Conservation (phyloP, 148 eudicot species). For the Amaranthus cruentus region DNA sequence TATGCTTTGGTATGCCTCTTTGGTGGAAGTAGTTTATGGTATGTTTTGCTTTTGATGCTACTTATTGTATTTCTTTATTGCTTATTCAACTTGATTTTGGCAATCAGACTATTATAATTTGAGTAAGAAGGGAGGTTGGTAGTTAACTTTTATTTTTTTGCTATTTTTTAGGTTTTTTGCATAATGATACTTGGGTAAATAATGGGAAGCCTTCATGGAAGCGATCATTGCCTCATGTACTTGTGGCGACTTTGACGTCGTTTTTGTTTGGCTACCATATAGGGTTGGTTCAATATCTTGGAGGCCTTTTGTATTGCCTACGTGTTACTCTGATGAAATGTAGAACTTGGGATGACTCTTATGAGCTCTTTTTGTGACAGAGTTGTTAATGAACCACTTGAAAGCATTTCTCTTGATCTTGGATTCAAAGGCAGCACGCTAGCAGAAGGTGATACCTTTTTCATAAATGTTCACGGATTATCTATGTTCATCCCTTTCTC, state of each 20-base stretch:
- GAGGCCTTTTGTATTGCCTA: neutral
- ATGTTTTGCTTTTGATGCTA: neutral
- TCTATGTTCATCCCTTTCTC: neutral
- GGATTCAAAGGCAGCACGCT: conserved; percentile 82
- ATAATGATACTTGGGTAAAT: conserved; percentile 44
- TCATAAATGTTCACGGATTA: neutral
- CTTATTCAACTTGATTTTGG: neutral
- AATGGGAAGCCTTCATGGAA: conserved; percentile 66
- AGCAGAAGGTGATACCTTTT: conserved; percentile 64
- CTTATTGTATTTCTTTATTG: neutral
- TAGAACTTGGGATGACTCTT: conserved; percentile 1
- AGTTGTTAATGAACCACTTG: conserved; percentile 96
- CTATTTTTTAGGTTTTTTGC: conserved; percentile 41
- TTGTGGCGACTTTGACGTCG: conserved; percentile 72
- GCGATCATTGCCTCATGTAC: conserved; percentile 79
- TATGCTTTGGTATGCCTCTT: too few relatives aligned
- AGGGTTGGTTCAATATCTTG: conserved; percentile 53
- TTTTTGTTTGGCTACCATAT: conserved; percentile 96
- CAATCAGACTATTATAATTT: neutral
- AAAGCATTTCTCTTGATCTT: conserved; percentile 79
- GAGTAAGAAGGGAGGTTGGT: neutral
- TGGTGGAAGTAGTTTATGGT: neutral
- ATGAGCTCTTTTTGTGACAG: conserved; percentile 34
- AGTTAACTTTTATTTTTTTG: conserved; percentile 22
- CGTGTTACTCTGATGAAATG: neutral